Conservation (phyloP, 2,329 filamentous ascomycete species). For the Aspergillus fijiensis region DNA sequence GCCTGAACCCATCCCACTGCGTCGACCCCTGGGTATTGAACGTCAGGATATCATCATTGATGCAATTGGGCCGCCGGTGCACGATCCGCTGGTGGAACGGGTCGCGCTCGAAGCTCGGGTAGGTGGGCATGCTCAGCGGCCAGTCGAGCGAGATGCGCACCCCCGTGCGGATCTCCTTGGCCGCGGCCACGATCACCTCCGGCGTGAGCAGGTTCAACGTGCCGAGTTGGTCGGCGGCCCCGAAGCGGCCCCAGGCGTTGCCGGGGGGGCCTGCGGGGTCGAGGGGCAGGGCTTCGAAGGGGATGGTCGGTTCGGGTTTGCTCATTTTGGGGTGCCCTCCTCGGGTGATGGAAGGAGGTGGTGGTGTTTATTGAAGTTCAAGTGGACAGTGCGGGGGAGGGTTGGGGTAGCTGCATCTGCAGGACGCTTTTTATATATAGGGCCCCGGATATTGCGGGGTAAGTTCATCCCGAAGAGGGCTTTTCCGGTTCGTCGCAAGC, state of each 20-base stretch:
- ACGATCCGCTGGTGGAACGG: background rate
- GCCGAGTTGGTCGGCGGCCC: constrained; percentile 52
- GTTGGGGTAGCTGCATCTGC: background rate
- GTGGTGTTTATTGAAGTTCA: background rate
- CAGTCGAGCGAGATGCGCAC: constrained; percentile 24
- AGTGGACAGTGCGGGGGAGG: too few species aligned
- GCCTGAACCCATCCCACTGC: constrained; percentile 8
- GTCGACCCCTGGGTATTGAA: constrained; percentile 10
- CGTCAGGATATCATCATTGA: constrained; percentile 7
- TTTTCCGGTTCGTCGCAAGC: background rate
- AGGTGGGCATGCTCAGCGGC: background rate
- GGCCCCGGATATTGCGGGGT: background rate
- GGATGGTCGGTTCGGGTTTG: background rate
- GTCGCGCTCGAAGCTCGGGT: background rate
- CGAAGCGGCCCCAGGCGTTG: constrained; percentile 59
- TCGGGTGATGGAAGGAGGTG: too few species aligned
- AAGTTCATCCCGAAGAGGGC: background rate
- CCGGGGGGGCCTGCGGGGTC: constrained; percentile 43
- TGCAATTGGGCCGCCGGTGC: background rate
- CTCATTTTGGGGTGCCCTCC: too few species aligned
- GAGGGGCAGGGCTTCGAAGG: constrained; percentile 1
- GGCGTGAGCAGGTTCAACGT: constrained; percentile 56
- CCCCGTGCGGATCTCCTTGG: constrained; percentile 44
- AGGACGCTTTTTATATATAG: background rate
- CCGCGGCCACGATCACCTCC: constrained; percentile 41